Conservation (phyloP, 805 yeast species). For the Pichia exigua region DNA sequence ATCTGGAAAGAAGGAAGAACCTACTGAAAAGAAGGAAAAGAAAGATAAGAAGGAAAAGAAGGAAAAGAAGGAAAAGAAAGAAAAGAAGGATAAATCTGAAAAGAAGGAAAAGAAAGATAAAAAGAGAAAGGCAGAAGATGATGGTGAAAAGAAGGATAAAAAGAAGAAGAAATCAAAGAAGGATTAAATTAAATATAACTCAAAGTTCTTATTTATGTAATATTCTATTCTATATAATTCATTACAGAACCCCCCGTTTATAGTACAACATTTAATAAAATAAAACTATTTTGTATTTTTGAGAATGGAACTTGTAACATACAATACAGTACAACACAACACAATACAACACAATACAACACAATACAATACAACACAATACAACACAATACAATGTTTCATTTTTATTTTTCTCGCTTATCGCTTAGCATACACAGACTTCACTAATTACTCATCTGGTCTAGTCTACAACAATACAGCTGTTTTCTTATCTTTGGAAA, state of each 20-base stretch:
- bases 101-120: slow-evolving; percentile 6
- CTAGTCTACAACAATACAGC: too few relatives aligned
- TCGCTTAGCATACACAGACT: background rate
- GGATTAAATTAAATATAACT: slow-evolving; percentile 17
- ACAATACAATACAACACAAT: too few relatives aligned
- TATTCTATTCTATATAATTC: background rate
- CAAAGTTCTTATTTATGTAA: background rate
- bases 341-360: too few relatives aligned
- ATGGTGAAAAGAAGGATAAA: slow-evolving; percentile 8
- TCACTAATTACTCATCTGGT: background rate
- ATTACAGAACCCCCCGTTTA: background rate
- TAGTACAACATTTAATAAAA: background rate
- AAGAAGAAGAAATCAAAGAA: slow-evolving; percentile 19
- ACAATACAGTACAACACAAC: too few relatives aligned
- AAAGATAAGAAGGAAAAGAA: slow-evolving; percentile 49
- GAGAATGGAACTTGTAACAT: background rate
- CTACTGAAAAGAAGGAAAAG: slow-evolving; percentile 34
- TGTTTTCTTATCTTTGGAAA: background rate
- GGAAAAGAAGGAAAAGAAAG: slow-evolving; percentile 35
- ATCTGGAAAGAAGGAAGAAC: slow-evolving; percentile 34
- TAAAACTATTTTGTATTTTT: background rate
- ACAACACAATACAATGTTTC: too few relatives aligned
- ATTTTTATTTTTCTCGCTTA: background rate
- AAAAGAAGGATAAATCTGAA: slow-evolving; percentile 16
- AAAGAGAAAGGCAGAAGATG: slow-evolving; percentile 7